Conservation (phyloP, 73 alveolate genomes). For the Paramecium octaurelia region DNA sequence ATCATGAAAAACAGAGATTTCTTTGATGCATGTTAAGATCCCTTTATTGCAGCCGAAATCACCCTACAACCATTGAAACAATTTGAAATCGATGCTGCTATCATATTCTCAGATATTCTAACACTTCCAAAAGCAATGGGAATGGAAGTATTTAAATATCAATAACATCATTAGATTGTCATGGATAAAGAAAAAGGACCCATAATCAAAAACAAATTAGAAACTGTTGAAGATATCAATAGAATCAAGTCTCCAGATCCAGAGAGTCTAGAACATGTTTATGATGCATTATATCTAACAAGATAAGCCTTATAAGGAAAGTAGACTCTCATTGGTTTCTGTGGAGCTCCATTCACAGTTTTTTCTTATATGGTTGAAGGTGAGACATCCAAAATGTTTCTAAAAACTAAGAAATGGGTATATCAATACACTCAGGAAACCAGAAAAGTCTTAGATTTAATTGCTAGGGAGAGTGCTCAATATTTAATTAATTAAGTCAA, state of each 20-base stretch:
- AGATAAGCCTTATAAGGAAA: conserved; percentile 71
- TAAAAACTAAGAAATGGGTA: conserved; percentile 72
- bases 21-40: conserved; percentile 72
- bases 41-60: conserved; percentile 74
- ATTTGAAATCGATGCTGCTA: conserved; percentile 75
- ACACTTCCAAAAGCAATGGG: conserved; percentile 80
- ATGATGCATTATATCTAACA: conserved; percentile 68
- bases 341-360: conserved; percentile 82
- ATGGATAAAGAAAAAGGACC: conserved; percentile 76
- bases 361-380: conserved; percentile 80
- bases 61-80: conserved; percentile 73
- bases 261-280: conserved; percentile 65
- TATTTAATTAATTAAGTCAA: conserved; percentile 65
- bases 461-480: conserved; percentile 58
- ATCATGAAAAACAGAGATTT: conserved; percentile 58
- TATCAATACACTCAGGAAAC: conserved; percentile 63
- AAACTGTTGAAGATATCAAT: conserved; percentile 63
- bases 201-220: conserved; percentile 61
- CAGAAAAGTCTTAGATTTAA: conserved; percentile 44
- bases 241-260: conserved; percentile 60
- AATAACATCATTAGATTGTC: not conserved
- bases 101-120: conserved; percentile 76
- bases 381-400: conserved; percentile 60
- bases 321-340: conserved; percentile 65
- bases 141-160: conserved; percentile 59